Evolutionary conservation across 371 early-diverging fungal species (phyloP).

Genomic region (Mucor lusitanicus): DNA sequence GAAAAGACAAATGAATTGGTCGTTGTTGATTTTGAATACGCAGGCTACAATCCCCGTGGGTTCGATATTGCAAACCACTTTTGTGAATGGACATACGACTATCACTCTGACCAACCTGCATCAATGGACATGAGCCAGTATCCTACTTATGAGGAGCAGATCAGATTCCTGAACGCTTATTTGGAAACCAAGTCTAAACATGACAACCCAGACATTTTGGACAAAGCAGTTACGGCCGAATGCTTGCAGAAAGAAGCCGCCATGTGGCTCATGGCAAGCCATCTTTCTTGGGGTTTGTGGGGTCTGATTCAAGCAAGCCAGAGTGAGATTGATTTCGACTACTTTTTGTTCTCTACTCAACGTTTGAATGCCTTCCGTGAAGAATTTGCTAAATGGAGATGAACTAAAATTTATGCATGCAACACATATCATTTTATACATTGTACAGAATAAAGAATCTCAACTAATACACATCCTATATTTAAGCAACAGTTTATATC

Average conservation of each 20-base stretch:
- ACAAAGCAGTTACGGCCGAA: conserved; percentile 22
- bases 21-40: conserved; percentile 86
- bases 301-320: conserved; percentile 75
- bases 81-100: conserved; percentile 89
- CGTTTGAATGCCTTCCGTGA: conserved; percentile 56
- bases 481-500: background rate
- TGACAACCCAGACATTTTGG: conserved; percentile 25
- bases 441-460: background rate
- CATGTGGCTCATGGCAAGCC: conserved; percentile 64
- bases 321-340: conserved; percentile 85
- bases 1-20: conserved; percentile 61
- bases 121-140: conserved; percentile 46
- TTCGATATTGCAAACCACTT: conserved; percentile 91
- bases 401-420: background rate
- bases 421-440: background rate
- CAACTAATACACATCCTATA: background rate
- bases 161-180: conserved; percentile 70
- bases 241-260: conserved; percentile 40
- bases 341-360: conserved; percentile 70
- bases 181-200: conserved; percentile 38
- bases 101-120: conserved; percentile 67
- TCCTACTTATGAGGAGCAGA: conserved; percentile 66
- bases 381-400: conserved; percentile 32
- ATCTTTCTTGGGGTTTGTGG: conserved; percentile 86
- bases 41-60: conserved; percentile 86